A percentile compares a stretch with the other conserved stretches of the same genome.
Evolutionary conservation across 2,329 filamentous ascomycete genomes (phyloP).

Genomic region (Fusarium transvaalense): DNA sequence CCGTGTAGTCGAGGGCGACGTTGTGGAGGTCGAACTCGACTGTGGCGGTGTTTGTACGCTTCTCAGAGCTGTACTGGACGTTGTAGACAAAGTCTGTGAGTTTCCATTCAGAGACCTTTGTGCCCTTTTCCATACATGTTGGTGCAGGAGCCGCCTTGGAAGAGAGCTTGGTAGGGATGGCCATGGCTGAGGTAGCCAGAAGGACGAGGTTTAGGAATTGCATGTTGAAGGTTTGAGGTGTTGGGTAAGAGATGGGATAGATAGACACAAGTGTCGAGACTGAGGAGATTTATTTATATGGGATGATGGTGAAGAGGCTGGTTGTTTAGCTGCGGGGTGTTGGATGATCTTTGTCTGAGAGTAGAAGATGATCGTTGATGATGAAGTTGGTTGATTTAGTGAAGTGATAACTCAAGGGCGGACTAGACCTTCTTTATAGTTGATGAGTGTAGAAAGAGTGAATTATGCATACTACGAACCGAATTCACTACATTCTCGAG

Average conservation of each 20-base stretch:
- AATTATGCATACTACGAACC: conserved; percentile 16
- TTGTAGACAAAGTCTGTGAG: conserved; percentile 61
- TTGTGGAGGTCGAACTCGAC: conserved; percentile 64
- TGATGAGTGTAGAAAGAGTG: neutral
- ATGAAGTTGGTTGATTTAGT: neutral
- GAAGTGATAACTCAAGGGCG: conserved; percentile 12
- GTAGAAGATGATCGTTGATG: neutral
- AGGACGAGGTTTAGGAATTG: conserved; percentile 47
- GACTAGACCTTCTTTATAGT: conserved; percentile 36
- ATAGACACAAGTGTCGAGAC: neutral
- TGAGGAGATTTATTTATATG: neutral
- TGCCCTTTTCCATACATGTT: conserved; percentile 44
- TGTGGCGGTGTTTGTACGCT: conserved; percentile 61
- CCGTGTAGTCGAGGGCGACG: conserved; percentile 56
- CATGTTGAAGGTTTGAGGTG: conserved; percentile 36
- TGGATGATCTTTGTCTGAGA: conserved; percentile 38
- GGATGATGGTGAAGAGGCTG: conserved; percentile 17
- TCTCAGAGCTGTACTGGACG: conserved; percentile 62
- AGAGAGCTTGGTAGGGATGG: conserved; percentile 39
- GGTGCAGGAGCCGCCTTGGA: conserved; percentile 21
- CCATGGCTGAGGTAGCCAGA: conserved; percentile 47
- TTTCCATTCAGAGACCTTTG: conserved; percentile 53
- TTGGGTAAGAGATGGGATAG: neutral
- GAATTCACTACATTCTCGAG: conserved; percentile 39
- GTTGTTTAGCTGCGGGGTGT: conserved; percentile 21